Percentiles rank a stretch among this genome's conserved stretches.
Evolutionary conservation across 1,284 basidiomycete species (phyloP).

Genomic region (Malassezia obtusa): DNA sequence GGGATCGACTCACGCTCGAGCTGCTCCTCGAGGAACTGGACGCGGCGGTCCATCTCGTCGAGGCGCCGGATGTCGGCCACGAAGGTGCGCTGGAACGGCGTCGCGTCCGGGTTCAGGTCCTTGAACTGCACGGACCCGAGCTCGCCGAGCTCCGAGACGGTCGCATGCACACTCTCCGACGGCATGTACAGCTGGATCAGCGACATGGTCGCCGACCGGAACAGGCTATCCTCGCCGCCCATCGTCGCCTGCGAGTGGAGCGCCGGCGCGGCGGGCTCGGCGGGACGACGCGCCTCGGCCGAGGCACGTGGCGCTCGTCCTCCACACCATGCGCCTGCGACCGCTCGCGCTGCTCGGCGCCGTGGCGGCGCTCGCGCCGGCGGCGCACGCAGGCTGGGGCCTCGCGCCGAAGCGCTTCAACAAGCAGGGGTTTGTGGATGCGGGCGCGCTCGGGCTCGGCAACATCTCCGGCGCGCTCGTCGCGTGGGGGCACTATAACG

Average conservation of each 20-base stretch:
- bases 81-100: slow-evolving; percentile 96
- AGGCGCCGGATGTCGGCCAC: slow-evolving; percentile 87
- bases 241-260: not conserved
- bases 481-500: slow-evolving; percentile 88
- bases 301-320: slow-evolving; percentile 9
- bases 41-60: slow-evolving; percentile 88
- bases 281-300: slow-evolving; percentile 14
- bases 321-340: not conserved
- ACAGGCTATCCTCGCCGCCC: slow-evolving; percentile 33
- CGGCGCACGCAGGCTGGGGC: slow-evolving; percentile 24
- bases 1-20: slow-evolving; percentile 73
- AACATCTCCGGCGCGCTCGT: slow-evolving; percentile 61
- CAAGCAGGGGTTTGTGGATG: slow-evolving; percentile 70
- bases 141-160: slow-evolving; percentile 87
- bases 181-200: slow-evolving; percentile 96
- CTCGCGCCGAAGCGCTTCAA: slow-evolving; percentile 59
- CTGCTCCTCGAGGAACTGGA: slow-evolving; percentile 78
- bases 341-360: not conserved
- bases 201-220: slow-evolving; percentile 61
- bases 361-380: slow-evolving; percentile 6
- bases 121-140: slow-evolving; percentile 95
- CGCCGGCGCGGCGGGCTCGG: not conserved
- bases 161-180: slow-evolving; percentile 91
- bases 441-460: slow-evolving; percentile 67
- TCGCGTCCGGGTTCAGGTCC: slow-evolving; percentile 88